Percentiles rank a stretch among this genome's conserved stretches.
Conservation (phyloP, 2,329 filamentous ascomycete species). For the Fusarium devonianum region DNA sequence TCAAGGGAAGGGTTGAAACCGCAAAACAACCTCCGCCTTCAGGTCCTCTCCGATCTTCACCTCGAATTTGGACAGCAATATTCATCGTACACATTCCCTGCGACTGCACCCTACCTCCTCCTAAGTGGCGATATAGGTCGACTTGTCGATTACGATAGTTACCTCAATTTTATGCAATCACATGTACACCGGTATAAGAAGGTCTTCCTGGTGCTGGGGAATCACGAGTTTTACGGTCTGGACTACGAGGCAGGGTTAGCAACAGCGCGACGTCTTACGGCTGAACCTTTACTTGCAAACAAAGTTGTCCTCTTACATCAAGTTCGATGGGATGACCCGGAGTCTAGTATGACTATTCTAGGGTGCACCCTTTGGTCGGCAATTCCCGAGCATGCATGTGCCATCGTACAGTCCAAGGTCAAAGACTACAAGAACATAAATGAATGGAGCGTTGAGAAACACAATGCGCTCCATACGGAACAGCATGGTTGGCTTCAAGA, state of each 20-base stretch:
- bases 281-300: conserved; percentile 46
- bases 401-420: conserved; percentile 52
- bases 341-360: conserved; percentile 54
- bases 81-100: conserved; percentile 48
- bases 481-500: conserved; percentile 58
- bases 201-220: conserved; percentile 57
- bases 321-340: conserved; percentile 46
- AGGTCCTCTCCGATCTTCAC: conserved; percentile 56
- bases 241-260: conserved; percentile 47
- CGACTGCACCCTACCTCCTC: conserved; percentile 50
- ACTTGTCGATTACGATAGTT: conserved; percentile 52
- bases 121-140: conserved; percentile 58
- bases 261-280: conserved; percentile 45
- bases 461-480: conserved; percentile 54
- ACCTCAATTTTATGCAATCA: conserved; percentile 50
- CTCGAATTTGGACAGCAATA: conserved; percentile 54
- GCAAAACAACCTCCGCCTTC: not conserved
- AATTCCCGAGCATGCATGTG: conserved; percentile 49
- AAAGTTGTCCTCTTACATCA: conserved; percentile 54
- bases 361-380: conserved; percentile 65
- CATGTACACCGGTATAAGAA: conserved; percentile 50
- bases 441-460: conserved; percentile 56
- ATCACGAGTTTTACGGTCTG: conserved; percentile 59
- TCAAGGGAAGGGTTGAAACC: too few relatives aligned
- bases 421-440: conserved; percentile 60